Percentiles rank a stretch among this genome's conserved stretches.
phyloP scores from a whole-genome alignment of 129 eudicot genomes.

The Oenanthe sinensis region DNA sequence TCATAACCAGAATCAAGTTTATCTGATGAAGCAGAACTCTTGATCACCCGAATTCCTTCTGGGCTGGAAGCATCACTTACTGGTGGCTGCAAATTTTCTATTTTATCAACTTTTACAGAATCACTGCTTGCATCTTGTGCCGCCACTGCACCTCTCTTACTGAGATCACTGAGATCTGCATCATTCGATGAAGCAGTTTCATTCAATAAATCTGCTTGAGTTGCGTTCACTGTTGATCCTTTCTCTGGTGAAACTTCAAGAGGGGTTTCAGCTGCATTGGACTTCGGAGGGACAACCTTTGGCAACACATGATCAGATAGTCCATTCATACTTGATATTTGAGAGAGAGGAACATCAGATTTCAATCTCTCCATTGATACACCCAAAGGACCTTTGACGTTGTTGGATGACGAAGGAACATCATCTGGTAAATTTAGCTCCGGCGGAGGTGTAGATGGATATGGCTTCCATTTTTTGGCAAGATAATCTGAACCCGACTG shows the following conservation, averaged over 20 bases:
- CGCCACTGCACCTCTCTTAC: not conserved
- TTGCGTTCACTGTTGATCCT: not conserved
- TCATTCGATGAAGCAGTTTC: slow-evolving; percentile 1
- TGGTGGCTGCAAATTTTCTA: slow-evolving; percentile 13
- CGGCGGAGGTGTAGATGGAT: slow-evolving; percentile 13
- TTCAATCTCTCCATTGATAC: slow-evolving; percentile 3
- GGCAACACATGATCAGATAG: slow-evolving; percentile 20
- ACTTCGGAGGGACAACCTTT: slow-evolving; percentile 15
- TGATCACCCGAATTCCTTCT: slow-evolving; percentile 12
- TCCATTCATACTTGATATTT: not conserved
- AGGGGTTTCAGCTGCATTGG: slow-evolving; percentile 13
- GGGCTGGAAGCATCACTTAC: slow-evolving; percentile 20
- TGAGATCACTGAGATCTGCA: not conserved
- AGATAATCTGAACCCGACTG: slow-evolving; percentile 5
- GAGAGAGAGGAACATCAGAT: slow-evolving; percentile 5
- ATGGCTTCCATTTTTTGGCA: slow-evolving; percentile 14
- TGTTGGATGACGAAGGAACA: slow-evolving; percentile 13
- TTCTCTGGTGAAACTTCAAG: slow-evolving; percentile 2
- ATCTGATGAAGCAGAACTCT: slow-evolving; percentile 24
- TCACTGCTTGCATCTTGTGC: slow-evolving; percentile 13
- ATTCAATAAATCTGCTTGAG: slow-evolving; percentile 13
- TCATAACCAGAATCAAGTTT: slow-evolving; percentile 32
- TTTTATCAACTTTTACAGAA: slow-evolving; percentile 25
- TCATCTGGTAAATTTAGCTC: slow-evolving; percentile 31
- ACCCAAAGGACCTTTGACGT: slow-evolving; percentile 3